Base-by-base conservation (phyloP, 2,329 filamentous ascomycete genomes). In the Alternaria angustiovoidea region DNA sequence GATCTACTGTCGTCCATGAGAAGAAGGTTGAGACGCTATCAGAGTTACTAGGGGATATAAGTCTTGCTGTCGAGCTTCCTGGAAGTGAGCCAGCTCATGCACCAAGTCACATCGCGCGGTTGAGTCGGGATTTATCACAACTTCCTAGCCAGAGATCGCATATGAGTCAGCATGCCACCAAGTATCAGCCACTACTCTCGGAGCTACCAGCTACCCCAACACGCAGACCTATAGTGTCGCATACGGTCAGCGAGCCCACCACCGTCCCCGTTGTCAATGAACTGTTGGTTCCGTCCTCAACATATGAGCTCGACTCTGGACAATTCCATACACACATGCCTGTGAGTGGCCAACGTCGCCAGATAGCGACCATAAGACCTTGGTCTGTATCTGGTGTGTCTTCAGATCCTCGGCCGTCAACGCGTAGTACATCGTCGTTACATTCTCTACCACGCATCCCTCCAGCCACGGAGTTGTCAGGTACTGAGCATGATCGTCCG, bases 31-130 rank as follows among this genome's bases (percentile, higher is more conserved):
- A 49, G 5, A 51, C 32, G 7, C 30, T 65, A 7, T 44, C 51
- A 9, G 66, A 67, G 32, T 32, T 66, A 26, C 16, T 64, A 14
- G 61, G 63, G 16, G 59, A 66, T 39, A 30, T 62, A 7, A 43
- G 11, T n/a, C 60, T 67, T 22, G 44, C 54, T 12, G 55, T 39
- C 9, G 61, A 67, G 36, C 38, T 64, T 18, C 53, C 63, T 4
- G 54, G 34, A 14, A 54, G 58, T 43, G 59, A 62, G 30, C 53
- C 52, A 55, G 56, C 38, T 8, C 54, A 57, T 20, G 39, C 52
- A 26, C 57, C 51, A 6, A 56, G 51, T 54, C 7, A 4, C 3
- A 7, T 4, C 20, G 12, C 8, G 30, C 44, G 18, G n/a, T 14
- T 11, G 12, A 48, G 28, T 2, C 20, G n/a, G 12, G 26, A 11